Conservation (phyloP, 1,139 yeast species). For the Suhomyces yuchorum region DNA sequence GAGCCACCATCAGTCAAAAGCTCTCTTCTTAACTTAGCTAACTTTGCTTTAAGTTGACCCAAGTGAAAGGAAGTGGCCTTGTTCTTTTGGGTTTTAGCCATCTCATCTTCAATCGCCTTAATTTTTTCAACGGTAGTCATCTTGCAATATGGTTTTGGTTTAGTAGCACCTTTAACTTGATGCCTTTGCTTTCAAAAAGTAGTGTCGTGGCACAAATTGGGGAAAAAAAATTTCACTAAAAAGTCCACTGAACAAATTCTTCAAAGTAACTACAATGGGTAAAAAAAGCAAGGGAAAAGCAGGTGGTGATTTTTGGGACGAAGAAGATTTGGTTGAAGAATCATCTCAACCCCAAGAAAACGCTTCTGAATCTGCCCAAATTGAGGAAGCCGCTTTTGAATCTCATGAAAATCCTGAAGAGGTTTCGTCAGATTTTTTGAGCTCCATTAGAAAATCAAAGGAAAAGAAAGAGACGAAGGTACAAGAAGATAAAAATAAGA, state of each 20-base stretch:
- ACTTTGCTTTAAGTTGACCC: conserved; percentile 94
- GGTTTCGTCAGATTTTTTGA: conserved; percentile 68
- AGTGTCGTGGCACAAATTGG: conserved; percentile 11
- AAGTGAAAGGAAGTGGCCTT: conserved; percentile 95
- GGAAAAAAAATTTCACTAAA: conserved; percentile 20
- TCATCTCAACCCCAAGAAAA: conserved; percentile 59
- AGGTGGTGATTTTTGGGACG: conserved; percentile 79
- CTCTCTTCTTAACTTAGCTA: conserved; percentile 93
- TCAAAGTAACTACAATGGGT: conserved; percentile 32
- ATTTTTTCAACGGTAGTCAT: conserved; percentile 89
- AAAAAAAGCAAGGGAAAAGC: conserved; percentile 50
- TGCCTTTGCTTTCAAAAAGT: conserved; percentile 13
- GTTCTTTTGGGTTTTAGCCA: conserved; percentile 94
- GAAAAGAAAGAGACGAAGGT: conserved; percentile 67
- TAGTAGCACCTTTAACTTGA: conserved; percentile 2
- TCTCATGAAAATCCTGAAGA: conserved; percentile 28
- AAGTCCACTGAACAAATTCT: not conserved
- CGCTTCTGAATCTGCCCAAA: conserved; percentile 19
- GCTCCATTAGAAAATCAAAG: conserved; percentile 78
- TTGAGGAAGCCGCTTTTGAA: conserved; percentile 19
- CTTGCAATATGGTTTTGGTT: conserved; percentile 24
- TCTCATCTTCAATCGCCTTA: conserved; percentile 91
- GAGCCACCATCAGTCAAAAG: conserved; percentile 76
- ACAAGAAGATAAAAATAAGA: conserved; percentile 50
- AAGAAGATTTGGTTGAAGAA: conserved; percentile 68